These are phyloP conservation scores for Buddleja alternifolia DNA, from an alignment of 257 asterid species.

Conservation along the genomic window DNA sequence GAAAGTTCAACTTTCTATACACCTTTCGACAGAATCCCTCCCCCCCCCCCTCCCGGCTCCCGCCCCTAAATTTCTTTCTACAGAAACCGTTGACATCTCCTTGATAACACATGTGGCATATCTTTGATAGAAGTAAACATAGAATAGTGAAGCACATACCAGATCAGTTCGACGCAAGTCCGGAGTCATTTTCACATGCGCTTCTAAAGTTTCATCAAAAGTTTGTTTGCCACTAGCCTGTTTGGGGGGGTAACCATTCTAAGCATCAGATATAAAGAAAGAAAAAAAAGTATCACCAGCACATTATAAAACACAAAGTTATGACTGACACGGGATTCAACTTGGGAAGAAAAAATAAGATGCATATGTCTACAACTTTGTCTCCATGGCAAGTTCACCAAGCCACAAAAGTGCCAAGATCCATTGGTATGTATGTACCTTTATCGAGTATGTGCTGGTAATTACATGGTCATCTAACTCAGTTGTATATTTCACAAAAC, in stretches of 20 bases:
- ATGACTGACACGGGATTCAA: not conserved
- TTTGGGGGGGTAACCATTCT: not conserved
- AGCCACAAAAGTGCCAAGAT: not conserved
- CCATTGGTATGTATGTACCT: not conserved
- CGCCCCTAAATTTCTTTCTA: not conserved
- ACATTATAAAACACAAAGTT: too few species aligned
- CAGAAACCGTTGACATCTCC: not conserved
- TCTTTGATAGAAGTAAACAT: constrained; percentile 6
- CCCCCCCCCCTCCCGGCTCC: not conserved
- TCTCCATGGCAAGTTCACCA: not conserved
- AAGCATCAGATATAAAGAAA: too few species aligned
- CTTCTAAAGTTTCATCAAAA: constrained; percentile 92
- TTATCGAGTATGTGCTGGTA: not conserved
- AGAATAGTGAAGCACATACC: constrained; percentile 55
- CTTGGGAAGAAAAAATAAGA: not conserved
- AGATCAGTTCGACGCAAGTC: constrained; percentile 90
- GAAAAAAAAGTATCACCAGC: too few species aligned
- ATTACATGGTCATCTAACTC: not conserved
- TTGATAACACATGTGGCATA: not conserved
- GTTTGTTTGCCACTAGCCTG: constrained; percentile 74
- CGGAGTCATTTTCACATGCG: constrained; percentile 88
- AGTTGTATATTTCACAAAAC: not conserved
- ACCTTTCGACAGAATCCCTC: not conserved
- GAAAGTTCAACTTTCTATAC: not conserved
- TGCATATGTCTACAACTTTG: too few species aligned